Evolutionary conservation across 352 stramenopile genomes (phyloP).

Genomic region (Pythium monospermum): DNA sequence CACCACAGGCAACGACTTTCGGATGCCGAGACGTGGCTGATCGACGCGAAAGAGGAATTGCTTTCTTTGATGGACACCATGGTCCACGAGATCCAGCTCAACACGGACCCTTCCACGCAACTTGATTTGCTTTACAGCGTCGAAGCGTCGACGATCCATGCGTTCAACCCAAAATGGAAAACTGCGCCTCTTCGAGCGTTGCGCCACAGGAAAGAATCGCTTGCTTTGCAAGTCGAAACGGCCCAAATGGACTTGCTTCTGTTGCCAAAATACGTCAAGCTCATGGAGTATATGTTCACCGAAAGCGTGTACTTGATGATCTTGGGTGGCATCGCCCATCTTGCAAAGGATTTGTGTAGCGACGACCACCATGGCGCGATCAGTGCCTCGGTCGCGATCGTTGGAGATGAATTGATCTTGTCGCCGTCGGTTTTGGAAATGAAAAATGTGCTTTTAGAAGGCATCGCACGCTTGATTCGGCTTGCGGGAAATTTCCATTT

Average conservation of each 20-base stretch:
- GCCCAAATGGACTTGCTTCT: slow-evolving; percentile 41
- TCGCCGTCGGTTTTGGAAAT: slow-evolving; percentile 42
- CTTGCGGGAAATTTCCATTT: slow-evolving; percentile 61
- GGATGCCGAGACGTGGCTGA: slow-evolving; percentile 48
- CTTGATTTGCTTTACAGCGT: slow-evolving; percentile 46
- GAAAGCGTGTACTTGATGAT: slow-evolving; percentile 71
- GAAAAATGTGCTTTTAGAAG: slow-evolving; percentile 47
- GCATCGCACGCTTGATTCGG: slow-evolving; percentile 43
- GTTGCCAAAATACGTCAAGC: slow-evolving; percentile 42
- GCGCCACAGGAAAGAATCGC: slow-evolving; percentile 22
- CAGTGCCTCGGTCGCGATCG: slow-evolving; percentile 46
- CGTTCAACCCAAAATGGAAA: slow-evolving; percentile 54
- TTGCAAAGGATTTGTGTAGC: slow-evolving; percentile 28
- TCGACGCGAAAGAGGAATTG: slow-evolving; percentile 60
- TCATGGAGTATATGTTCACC: slow-evolving; percentile 71
- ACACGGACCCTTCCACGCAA: slow-evolving; percentile 35
- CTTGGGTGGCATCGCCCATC: slow-evolving; percentile 29
- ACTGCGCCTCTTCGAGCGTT: slow-evolving; percentile 51
- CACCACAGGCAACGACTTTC: slow-evolving; percentile 37
- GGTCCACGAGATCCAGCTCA: slow-evolving; percentile 38
- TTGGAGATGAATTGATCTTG: slow-evolving; percentile 32
- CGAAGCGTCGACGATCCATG: slow-evolving; percentile 38
- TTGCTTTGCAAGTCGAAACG: slow-evolving; percentile 36
- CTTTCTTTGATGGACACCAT: slow-evolving; percentile 43
- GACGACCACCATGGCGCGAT: slow-evolving; percentile 39